Percentiles rank a stretch among this genome's conserved stretches.
Evolutionary conservation across 1,284 basidiomycete species (phyloP).

Genomic region (Ceratobasidium sp.): DNA sequence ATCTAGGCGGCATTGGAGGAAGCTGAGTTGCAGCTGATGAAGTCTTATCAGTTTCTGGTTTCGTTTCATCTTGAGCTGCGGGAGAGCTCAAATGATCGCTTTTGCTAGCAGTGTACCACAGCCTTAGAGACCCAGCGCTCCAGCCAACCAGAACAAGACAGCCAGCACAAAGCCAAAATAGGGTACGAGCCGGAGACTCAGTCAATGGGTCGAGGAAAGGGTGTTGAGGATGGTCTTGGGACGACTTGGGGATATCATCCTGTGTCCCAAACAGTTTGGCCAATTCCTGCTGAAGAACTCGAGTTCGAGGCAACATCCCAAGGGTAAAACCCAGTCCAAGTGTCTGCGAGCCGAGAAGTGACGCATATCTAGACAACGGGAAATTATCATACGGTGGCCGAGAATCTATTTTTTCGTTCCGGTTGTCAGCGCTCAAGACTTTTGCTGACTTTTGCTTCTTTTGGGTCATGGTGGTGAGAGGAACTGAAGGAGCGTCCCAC

Average conservation of each 20-base stretch:
- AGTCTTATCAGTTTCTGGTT: conserved; percentile 48
- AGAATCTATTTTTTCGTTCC: not conserved
- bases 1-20: conserved; percentile 51
- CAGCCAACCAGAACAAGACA: conserved; percentile 72
- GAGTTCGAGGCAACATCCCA: conserved; percentile 73
- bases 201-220: conserved; percentile 77
- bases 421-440: too few relatives aligned
- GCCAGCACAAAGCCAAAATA: conserved; percentile 73
- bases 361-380: conserved; percentile 69
- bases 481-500: not conserved
- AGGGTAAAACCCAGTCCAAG: conserved; percentile 75
- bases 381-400: conserved; percentile 45
- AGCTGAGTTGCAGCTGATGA: conserved; percentile 50
- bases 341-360: conserved; percentile 79
- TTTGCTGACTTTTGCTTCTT: conserved; percentile 30
- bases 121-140: conserved; percentile 77
- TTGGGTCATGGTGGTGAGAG: conserved; percentile 6
- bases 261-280: conserved; percentile 51
- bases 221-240: conserved; percentile 73
- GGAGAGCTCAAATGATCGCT: not conserved
- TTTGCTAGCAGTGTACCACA: conserved; percentile 59
- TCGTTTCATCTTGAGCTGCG: not conserved
- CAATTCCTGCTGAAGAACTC: conserved; percentile 56
- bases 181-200: conserved; percentile 69
- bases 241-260: conserved; percentile 56